Evolutionary conservation across 1,139 yeast species (phyloP), one percentile per base, ranked within the genome.

Genomic region (Debaryomyces coudertii): DNA sequence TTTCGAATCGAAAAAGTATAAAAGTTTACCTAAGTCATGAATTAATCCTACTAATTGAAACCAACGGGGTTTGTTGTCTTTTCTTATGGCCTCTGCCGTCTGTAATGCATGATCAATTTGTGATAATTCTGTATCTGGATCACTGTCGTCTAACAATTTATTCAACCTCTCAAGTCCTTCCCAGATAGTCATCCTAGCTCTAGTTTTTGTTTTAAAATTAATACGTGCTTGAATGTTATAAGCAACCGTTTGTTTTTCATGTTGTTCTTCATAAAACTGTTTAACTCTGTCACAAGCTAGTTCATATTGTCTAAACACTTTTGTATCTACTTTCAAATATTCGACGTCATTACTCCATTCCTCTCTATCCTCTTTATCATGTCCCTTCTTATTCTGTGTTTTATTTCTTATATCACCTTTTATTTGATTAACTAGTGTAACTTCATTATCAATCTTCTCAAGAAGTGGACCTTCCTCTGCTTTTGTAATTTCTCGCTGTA

Each of bases 91-190:
- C 55, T 85, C 90, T 2, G 90, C 90, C 0, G 90, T 85, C 62
- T 85, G 90, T 24, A 85, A 59, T 0, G 90, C 90, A 61, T 85
- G 90, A 55, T 85, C 90, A 41, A 85, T 85, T 56, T 85, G 90
- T 0, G 88, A 82, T 30, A 85, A 68, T 56, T 85, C 89, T 0
- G 90, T 85, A 58, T 85, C 90, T 0, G 90, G 90, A 57, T 85
- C 90, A 45, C 86, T 79, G 46, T 85, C 90, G 58, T 85, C 90
- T 27, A 85, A 68, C 20, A 85, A 64, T 53, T 81, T 79, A 57
- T 84, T 84, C 34, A 85, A 67, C 51, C 79, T 80, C 48, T 80
- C 80, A 20, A 85, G 61, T 0, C 89, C 90, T 48, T 83, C 88
- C 90, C 90, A 85, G 5, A 85, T 76, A 0, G 87, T 69, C 87